phyloP scores from a whole-genome alignment of 1,284 basidiomycete genomes.

The Rhodotorula sp. region DNA sequence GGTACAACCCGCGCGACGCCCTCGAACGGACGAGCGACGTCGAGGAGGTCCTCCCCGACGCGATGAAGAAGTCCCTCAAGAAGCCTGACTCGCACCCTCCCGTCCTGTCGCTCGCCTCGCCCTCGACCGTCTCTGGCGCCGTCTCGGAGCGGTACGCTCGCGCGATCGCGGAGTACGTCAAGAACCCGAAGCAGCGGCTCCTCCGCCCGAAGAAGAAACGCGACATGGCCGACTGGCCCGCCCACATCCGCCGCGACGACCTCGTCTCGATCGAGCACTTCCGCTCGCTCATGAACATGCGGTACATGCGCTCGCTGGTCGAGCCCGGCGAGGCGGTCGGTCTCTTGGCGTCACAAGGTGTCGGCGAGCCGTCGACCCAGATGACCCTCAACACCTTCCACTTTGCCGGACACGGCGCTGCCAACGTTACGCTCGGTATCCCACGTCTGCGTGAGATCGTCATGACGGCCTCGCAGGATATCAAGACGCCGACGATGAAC shows the following conservation, averaged over 20 bases:
- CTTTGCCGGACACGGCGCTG: conserved; percentile 97
- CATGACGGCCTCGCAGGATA: conserved; percentile 96
- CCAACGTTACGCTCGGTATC: conserved; percentile 98
- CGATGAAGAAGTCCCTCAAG: conserved; percentile 84
- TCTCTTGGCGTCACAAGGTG: conserved; percentile 93
- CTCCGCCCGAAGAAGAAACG: conserved; percentile 61
- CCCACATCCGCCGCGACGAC: conserved; percentile 53
- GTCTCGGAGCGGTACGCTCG: conserved; percentile 91
- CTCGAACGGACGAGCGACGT: conserved; percentile 58
- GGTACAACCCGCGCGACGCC: conserved; percentile 67
- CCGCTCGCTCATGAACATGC: conserved; percentile 75
- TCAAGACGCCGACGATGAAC: conserved; percentile 98
- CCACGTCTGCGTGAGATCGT: conserved; percentile 98
- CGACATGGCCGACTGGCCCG: conserved; percentile 45
- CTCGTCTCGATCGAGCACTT: conserved; percentile 63
- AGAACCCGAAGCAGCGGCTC: conserved; percentile 71
- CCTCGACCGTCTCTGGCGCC: conserved; percentile 76
- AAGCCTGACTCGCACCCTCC: conserved; percentile 65
- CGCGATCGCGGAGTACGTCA: conserved; percentile 76
- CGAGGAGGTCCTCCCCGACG: conserved; percentile 65
- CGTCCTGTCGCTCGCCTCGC: conserved; percentile 71
- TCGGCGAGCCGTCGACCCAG: conserved; percentile 98
- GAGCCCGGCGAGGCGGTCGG: conserved; percentile 99
- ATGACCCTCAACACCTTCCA: conserved; percentile 99
- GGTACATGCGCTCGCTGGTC: conserved; percentile 88